Conservation (phyloP, 306 rosid species). For the Pterocarpus santalinus region DNA sequence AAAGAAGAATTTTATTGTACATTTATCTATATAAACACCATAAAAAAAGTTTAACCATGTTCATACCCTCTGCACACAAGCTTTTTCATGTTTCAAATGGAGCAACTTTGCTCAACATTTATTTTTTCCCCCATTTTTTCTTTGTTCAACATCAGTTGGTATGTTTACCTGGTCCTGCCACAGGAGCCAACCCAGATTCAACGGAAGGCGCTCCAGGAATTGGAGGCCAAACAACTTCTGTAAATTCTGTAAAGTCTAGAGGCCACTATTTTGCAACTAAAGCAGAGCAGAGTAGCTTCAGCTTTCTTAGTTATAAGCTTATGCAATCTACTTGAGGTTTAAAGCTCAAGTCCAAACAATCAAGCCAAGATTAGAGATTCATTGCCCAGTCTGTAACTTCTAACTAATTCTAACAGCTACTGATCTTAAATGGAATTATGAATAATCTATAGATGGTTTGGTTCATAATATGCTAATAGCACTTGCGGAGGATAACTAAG, state of each 20-base stretch:
- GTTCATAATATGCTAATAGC: constrained; percentile 3
- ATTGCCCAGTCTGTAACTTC: constrained; percentile 1
- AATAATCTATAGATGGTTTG: constrained; percentile 10
- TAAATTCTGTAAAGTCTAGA: background rate
- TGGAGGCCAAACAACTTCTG: constrained; percentile 1
- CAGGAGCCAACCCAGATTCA: constrained; percentile 28
- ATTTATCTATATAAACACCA: constrained; percentile 16
- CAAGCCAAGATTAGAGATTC: background rate
- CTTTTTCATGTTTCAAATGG: constrained; percentile 32
- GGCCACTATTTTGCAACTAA: constrained; percentile 19
- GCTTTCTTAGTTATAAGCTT: constrained; percentile 9
- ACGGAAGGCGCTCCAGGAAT: background rate
- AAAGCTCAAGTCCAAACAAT: constrained; percentile 1
- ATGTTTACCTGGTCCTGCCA: constrained; percentile 5
- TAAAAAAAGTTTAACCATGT: background rate
- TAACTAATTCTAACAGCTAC: constrained; percentile 6
- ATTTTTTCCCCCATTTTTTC: background rate
- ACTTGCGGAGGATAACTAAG: background rate
- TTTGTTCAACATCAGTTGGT: background rate
- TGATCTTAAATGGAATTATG: background rate
- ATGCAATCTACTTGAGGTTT: constrained; percentile 22
- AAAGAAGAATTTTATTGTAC: constrained; percentile 23
- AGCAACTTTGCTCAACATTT: constrained; percentile 12
- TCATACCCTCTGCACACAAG: constrained; percentile 8
- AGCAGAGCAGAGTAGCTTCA: background rate